phyloP scores from a whole-genome alignment of 139 green algal species.

The Raphidocelis subcapitata region DNA sequence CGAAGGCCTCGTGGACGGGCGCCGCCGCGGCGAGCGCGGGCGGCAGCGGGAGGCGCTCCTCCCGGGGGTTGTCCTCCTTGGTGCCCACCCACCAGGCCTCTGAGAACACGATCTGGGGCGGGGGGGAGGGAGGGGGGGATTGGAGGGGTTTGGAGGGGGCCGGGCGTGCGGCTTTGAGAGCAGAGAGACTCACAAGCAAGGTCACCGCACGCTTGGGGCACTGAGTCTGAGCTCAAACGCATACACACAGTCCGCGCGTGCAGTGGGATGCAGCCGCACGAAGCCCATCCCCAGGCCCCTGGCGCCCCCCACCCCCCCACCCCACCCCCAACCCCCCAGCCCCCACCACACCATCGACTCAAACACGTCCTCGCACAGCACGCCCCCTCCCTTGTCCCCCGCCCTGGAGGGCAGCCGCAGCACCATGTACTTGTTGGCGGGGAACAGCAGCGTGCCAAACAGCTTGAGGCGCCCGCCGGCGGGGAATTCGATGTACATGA shows the following conservation, averaged over 20 bases:
- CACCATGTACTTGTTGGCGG: constrained; percentile 78
- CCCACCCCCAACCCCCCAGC: background rate
- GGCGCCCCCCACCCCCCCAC: background rate
- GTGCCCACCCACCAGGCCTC: constrained; percentile 78
- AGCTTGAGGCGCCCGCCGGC: constrained; percentile 77
- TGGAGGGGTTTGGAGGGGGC: background rate
- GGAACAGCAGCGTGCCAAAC: constrained; percentile 74
- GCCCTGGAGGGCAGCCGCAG: constrained; percentile 43
- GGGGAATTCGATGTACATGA: constrained; percentile 89
- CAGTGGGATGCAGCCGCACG: background rate
- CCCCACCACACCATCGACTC: constrained; percentile 68
- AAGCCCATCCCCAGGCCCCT: background rate
- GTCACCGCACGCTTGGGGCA: background rate
- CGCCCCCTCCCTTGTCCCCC: constrained; percentile 26
- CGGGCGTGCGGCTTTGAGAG: background rate
- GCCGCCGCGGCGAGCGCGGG: constrained; percentile 29
- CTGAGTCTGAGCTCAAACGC: background rate
- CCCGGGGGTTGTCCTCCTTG: constrained; percentile 77
- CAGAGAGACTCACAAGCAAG: background rate
- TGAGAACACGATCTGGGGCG: constrained; percentile 75
- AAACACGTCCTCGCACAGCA: constrained; percentile 85
- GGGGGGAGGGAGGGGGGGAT: background rate
- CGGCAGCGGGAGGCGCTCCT: constrained; percentile 74
- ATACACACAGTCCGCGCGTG: background rate
- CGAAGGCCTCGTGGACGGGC: constrained; percentile 8